phyloP scores from a whole-genome alignment of 2,329 filamentous ascomycete species.

The Ceratocystis diversiconidia region DNA sequence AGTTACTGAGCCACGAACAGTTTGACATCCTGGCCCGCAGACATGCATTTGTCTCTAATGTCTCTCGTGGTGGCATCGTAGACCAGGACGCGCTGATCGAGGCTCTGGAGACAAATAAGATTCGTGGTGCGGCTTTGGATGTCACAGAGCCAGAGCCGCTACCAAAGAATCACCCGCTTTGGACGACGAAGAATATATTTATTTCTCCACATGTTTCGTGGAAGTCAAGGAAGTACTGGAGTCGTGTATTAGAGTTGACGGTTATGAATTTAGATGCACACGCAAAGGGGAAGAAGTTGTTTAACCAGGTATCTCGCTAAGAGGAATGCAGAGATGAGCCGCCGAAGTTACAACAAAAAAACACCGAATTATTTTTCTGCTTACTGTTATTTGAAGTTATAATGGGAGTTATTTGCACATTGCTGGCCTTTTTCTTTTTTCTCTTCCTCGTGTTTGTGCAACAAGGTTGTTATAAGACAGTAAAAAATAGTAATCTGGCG shows the following conservation, averaged over 20 bases:
- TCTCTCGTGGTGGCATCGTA: slow-evolving; percentile 45
- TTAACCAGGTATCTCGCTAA: slow-evolving; percentile 30
- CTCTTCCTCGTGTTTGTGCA: neutral
- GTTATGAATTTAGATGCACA: slow-evolving; percentile 29
- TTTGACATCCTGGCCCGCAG: slow-evolving; percentile 32
- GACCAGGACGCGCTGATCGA: slow-evolving; percentile 43
- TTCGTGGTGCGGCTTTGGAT: slow-evolving; percentile 56
- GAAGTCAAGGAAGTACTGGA: slow-evolving; percentile 28
- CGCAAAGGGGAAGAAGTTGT: slow-evolving; percentile 27
- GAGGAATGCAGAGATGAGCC: slow-evolving; percentile 21
- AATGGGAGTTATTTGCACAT: neutral
- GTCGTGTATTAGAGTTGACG: slow-evolving; percentile 31
- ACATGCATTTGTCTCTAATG: slow-evolving; percentile 53
- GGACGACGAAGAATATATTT: slow-evolving; percentile 53
- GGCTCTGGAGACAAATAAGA: slow-evolving; percentile 36
- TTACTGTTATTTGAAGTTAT: neutral
- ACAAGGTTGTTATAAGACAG: neutral
- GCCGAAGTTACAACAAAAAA: no score
- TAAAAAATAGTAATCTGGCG: no score
- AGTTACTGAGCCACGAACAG: slow-evolving; percentile 38
- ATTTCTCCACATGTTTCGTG: slow-evolving; percentile 42
- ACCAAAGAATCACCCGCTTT: slow-evolving; percentile 52
- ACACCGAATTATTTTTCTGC: fast-evolving
- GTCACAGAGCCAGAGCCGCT: slow-evolving; percentile 70
- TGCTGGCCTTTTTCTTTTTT: no score